Conservation (phyloP, 495 filamentous ascomycete species). For the Trichocladium antarcticum region DNA sequence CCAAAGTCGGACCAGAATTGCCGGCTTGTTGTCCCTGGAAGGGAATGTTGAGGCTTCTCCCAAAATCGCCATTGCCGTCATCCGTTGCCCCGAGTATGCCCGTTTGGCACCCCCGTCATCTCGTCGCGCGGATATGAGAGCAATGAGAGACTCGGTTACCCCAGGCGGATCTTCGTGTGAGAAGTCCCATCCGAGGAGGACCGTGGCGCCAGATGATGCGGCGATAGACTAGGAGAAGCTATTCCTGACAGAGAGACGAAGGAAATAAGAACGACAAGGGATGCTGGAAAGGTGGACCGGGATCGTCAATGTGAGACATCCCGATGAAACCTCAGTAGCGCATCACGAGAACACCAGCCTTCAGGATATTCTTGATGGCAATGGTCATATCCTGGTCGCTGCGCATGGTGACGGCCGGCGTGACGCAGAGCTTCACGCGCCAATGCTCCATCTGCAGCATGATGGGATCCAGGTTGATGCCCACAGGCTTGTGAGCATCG, state of each 20-base stretch:
- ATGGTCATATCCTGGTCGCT: slow-evolving; percentile 21
- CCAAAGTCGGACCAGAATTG: no score
- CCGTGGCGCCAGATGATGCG: background rate
- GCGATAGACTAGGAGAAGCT: background rate
- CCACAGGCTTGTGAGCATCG: slow-evolving; percentile 14
- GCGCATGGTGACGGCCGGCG: slow-evolving; percentile 25
- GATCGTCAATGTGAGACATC: background rate
- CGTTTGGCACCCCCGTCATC: no score
- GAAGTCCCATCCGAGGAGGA: background rate
- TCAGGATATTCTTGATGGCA: slow-evolving; percentile 15
- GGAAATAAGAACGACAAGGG: background rate
- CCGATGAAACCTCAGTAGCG: background rate
- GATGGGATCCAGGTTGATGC: background rate
- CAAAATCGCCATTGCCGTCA: no score
- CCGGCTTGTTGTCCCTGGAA: no score
- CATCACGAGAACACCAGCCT: slow-evolving; percentile 22
- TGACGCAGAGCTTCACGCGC: slow-evolving; percentile 28
- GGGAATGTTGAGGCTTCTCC: no score
- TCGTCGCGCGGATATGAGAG: background rate
- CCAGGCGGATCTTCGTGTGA: background rate
- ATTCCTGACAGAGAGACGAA: background rate
- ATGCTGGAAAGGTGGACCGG: background rate
- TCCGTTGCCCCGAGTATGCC: no score
- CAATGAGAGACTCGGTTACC: background rate
- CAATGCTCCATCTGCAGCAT: slow-evolving; percentile 9